Percentiles rank a stretch among this genome's conserved stretches.
These are phyloP conservation scores for Cyclospora cayetanensis DNA, from an alignment of 169 alveolate genomes.

Conservation along the genomic window DNA sequence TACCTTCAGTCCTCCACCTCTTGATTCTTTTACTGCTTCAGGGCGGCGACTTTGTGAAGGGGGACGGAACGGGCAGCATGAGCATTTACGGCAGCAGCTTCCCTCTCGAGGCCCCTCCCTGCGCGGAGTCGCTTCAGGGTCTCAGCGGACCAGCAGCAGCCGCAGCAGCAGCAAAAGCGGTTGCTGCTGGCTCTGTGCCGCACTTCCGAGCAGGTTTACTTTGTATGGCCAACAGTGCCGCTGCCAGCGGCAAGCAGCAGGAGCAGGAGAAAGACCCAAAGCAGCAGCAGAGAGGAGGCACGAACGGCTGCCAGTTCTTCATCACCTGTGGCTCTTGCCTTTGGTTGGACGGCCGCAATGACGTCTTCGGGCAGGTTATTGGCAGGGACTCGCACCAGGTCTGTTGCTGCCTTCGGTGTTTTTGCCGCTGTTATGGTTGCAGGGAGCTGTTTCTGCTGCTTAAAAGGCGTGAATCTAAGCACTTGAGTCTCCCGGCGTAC, in stretches of 20 bases:
- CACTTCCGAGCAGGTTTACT: slow-evolving; percentile 94
- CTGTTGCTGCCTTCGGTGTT: background rate
- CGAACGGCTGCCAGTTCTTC: slow-evolving; percentile 95
- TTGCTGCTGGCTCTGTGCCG: slow-evolving; percentile 83
- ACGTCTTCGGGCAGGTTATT: slow-evolving; percentile 78
- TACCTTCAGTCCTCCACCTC: background rate
- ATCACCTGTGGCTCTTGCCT: slow-evolving; percentile 94
- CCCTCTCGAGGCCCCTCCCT: slow-evolving; percentile 89
- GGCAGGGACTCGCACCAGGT: slow-evolving; percentile 72
- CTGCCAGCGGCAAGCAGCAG: slow-evolving; percentile 3
- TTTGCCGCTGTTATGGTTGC: background rate
- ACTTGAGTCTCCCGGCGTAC: too few species aligned
- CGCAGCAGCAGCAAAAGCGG: slow-evolving; percentile 29
- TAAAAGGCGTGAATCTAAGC: too few species aligned
- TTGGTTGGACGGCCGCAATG: slow-evolving; percentile 97
- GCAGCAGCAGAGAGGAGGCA: slow-evolving; percentile 71
- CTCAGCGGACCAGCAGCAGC: background rate
- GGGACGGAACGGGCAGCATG: slow-evolving; percentile 97
- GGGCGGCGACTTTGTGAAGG: slow-evolving; percentile 98
- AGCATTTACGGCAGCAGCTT: slow-evolving; percentile 95
- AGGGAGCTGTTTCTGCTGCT: background rate
- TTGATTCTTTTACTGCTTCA: slow-evolving; percentile 74
- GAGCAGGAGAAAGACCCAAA: background rate
- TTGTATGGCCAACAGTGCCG: slow-evolving; percentile 92
- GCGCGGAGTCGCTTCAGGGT: background rate